Evolutionary conservation across 1,284 basidiomycete genomes (phyloP), one percentile per base, ranked within the genome.

Genomic region (Ganoderma multipileum): DNA sequence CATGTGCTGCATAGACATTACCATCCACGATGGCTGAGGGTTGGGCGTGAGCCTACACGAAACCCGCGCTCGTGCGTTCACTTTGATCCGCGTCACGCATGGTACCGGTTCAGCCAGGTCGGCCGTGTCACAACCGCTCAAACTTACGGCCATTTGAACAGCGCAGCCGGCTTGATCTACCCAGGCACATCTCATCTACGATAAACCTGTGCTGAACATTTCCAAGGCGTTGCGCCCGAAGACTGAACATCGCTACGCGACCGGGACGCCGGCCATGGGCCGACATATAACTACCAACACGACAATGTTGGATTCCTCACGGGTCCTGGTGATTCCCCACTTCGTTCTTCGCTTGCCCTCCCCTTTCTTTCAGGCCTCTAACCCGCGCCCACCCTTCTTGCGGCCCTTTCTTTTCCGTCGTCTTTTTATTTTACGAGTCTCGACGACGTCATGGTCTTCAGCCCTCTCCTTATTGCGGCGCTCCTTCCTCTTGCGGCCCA

Each of bases 401-500:
- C 39, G 47, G 26, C 44, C 47, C 28, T 14, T 55, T 30, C 41
- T 23, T 57, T 64, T 33, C 18, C 26, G 26, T 57, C 54, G 59
- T 62, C 14, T 57, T 39, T 41, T 42, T n/a, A 55, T 14, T 26
- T 58, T 44, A 42, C 66, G 61, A 63, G 61, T 58, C 61, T 52
- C 52, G 47, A 60, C 57, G 59, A 61, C 67, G 65, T 63, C 66
- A 71, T 73, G 69, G 69, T 71, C 55, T 67, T 66, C 70, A 68
- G 60, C 26, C 63, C 69, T 30, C 57, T 73, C 64, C 67, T 73
- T 58, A 55, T 71, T 52, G 69, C 72, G 42, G 72, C 68, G 7
- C 72, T 73, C 58, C 66, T 71, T 20, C 70, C 72, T 38, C 41
- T 73, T 38, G 72, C 70, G 55, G 72, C 67, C 42, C 64, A 30